These are phyloP conservation scores for Aspergillus biplanus DNA, from an alignment of 495 filamentous ascomycete species.

Conservation along the genomic window DNA sequence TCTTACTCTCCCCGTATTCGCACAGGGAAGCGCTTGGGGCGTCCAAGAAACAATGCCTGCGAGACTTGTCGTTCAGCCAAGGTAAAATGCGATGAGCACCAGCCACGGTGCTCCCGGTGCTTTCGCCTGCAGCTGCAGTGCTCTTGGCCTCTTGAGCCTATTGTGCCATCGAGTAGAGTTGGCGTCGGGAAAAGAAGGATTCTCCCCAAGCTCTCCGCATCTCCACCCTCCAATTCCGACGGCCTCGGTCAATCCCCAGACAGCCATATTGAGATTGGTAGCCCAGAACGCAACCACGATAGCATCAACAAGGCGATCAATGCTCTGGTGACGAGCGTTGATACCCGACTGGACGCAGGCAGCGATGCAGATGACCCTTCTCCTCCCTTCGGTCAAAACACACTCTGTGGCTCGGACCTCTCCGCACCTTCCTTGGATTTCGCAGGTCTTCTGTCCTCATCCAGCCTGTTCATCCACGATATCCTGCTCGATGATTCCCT, in stretches of 20 bases:
- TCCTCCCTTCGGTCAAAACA: neutral
- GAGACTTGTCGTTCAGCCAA: slow-evolving; percentile 5
- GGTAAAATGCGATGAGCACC: slow-evolving; percentile 5
- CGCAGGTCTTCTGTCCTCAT: neutral
- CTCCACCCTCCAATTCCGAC: too few species aligned
- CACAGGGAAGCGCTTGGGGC: neutral
- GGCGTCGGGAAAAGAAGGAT: neutral
- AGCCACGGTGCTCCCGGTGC: neutral
- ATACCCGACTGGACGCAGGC: too few species aligned
- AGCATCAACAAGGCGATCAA: too few species aligned
- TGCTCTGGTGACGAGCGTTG: too few species aligned
- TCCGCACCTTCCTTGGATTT: neutral
- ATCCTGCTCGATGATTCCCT: neutral
- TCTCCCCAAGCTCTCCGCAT: neutral
- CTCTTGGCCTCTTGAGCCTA: neutral
- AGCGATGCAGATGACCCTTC: neutral
- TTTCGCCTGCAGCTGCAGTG: neutral
- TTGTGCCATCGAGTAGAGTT: neutral
- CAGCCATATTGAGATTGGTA: too few species aligned
- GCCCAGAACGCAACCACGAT: too few species aligned
- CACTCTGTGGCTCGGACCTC: neutral
- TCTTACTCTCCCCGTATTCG: too few species aligned
- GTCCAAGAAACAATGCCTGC: slow-evolving; percentile 7
- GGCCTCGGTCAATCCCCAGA: too few species aligned
- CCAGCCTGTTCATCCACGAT: neutral